Evolutionary conservation across 768 basidiomycete genomes (phyloP), one percentile per base, ranked within the genome.

Genomic region (Auriscalpium orientale): DNA sequence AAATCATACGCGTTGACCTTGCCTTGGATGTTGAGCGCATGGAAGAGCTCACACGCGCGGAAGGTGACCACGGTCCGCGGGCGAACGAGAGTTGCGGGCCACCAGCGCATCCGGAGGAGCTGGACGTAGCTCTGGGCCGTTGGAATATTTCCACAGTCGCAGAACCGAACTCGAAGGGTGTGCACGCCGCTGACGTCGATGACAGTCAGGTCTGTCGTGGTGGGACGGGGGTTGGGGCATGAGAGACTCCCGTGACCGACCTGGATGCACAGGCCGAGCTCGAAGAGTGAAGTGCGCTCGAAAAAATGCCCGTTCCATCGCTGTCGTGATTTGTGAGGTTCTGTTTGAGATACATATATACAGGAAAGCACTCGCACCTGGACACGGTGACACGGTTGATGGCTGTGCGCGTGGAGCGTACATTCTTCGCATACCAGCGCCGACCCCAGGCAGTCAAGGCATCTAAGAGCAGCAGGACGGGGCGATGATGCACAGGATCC

Each of bases 1-100:
- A 45, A 62, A 22, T 59, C 61, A 52, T 51, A 60, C 36, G 36
- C 52, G 12, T 51, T 55, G 3, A 53, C 47, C 38, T 62, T 62
- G 2, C 51, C 52, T 33, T 59, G 59, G 2, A 60, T 46, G 8
- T 55, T 54, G 20, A 49, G 46, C 4, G 21, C 20, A 21, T 57
- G 61, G 51, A 51, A 59, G 6, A 20, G 18, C n/a, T 62, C 53
- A 9, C 59, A 55, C 9, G 59, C 40, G 13, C 43, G 28, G 20
- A 65, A 63, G 2, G 60, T 59, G 1, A 53, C 53, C 2, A 21
- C 65, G 0, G 63, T 62, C 13, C 51, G 28, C 15, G 40, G 40
- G 18, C 8, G 66, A 2, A 40, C 18, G 28, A 55, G 49, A 1
- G 58, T 61, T 1, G 64, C 58, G 2, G 66, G 66, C 20, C 59